phyloP scores from a whole-genome alignment of 2,329 filamentous ascomycete genomes.

The Eurotiales sp. region DNA sequence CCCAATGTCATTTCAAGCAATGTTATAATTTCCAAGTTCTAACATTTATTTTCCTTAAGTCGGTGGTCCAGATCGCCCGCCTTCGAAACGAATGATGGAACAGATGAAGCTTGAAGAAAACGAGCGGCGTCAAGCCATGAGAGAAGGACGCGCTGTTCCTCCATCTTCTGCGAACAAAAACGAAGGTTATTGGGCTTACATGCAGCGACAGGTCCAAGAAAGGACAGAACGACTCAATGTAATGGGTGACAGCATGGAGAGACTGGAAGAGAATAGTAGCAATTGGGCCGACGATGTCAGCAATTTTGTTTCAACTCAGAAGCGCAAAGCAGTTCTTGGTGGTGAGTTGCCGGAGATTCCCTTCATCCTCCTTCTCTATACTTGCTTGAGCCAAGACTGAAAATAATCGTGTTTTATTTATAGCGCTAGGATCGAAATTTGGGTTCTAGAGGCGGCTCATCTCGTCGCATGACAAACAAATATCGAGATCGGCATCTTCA shows the following conservation, averaged over 20 bases:
- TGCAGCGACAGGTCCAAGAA: conserved; percentile 83
- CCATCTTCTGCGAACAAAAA: conserved; percentile 45
- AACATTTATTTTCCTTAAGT: conserved; percentile 42
- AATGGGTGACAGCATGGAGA: conserved; percentile 80
- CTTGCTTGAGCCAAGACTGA: too few relatives aligned
- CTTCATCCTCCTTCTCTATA: background rate
- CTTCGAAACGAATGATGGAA: conserved; percentile 81
- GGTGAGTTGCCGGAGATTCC: conserved; percentile 32
- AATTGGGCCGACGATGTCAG: conserved; percentile 84
- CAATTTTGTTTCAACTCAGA: conserved; percentile 83
- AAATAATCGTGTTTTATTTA: background rate
- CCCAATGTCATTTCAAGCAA: too few relatives aligned
- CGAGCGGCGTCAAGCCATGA: conserved; percentile 40
- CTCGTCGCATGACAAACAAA: background rate
- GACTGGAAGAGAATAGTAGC: conserved; percentile 72
- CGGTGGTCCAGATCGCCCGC: conserved; percentile 80
- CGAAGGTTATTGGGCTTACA: conserved; percentile 69
- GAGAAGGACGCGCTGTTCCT: conserved; percentile 34
- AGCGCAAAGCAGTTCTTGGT: conserved; percentile 76
- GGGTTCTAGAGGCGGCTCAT: conserved; percentile 8
- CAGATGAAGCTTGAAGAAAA: conserved; percentile 73
- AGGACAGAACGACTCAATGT: conserved; percentile 81
- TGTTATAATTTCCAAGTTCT: too few relatives aligned
- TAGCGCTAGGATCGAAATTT: conserved; percentile 18
- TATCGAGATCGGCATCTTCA: too few relatives aligned